Evolutionary conservation across 202 grass and related monocot genomes (phyloP), one percentile per base, ranked within the genome.

Genomic region (Hordeum pubiflorum): DNA sequence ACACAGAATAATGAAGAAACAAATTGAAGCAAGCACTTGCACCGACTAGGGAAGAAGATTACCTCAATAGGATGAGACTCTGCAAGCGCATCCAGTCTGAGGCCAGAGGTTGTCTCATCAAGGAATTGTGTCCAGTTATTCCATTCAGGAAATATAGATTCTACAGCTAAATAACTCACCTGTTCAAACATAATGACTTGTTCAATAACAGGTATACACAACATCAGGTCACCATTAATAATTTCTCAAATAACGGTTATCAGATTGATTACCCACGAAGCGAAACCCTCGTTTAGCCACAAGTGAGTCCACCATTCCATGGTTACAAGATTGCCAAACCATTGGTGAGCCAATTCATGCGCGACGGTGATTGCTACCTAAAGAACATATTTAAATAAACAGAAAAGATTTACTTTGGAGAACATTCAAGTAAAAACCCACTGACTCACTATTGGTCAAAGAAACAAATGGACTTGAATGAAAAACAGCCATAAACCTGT

Each of bases 291-390:
- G 23, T 98, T 98, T 75, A 98, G 84, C 95, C 95, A 98, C 78
- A 98, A 83, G 70, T 98, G 86, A 44, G 88, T 98, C 92, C 95
- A 98, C 95, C 95, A 98, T 85, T 98, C 92, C 95, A 98, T 95
- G 17, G 95, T 98, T 63, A 98, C 92, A 81, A 95, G 95, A 84
- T 98, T 98, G 24, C 92, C 95, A 91, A 98, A 95, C 92, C 95
- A 98, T 65, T 98, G 95, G 60, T 98, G 95, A 46, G 95, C 95
- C 82, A 98, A 89, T 74, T 95, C 92, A 81, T 98, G 96, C 14
- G 96, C 80, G 75, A 98, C 92, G 40, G 89, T 91, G 80, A 95
- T 89, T 52, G 96, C 92, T 61, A 95, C 89, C 96, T 95, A 82
- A 77, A 78, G 13, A 44, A 41, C 2, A 62, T 21, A 77, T 46